Percentiles rank a stretch among this genome's conserved stretches.
These are phyloP conservation scores for Pseudozyma tsukubaensis DNA, from an alignment of 1,284 basidiomycete genomes.

Conservation along the genomic window DNA sequence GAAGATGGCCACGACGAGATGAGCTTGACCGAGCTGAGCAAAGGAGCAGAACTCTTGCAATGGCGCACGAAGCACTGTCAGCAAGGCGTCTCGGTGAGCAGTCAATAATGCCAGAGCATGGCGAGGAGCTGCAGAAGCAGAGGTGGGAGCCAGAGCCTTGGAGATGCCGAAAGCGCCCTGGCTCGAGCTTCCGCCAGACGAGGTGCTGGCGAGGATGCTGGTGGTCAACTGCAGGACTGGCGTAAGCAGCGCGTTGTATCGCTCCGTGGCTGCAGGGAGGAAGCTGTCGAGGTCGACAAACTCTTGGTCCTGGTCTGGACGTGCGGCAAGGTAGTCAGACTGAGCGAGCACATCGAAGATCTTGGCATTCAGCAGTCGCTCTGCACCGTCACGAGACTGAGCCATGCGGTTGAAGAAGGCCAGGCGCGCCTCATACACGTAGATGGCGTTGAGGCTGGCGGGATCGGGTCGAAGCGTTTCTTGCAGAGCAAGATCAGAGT, in stretches of 20 bases:
- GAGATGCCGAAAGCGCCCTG: constrained; percentile 29
- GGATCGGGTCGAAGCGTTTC: constrained; percentile 88
- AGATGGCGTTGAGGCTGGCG: constrained; percentile 89
- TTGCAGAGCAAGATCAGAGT: constrained; percentile 82
- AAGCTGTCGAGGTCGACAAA: constrained; percentile 86
- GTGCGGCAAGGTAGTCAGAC: constrained; percentile 86
- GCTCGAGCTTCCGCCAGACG: constrained; percentile 72
- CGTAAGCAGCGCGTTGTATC: constrained; percentile 88
- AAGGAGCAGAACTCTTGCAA: constrained; percentile 75
- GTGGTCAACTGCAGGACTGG: constrained; percentile 84
- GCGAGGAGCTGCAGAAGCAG: constrained; percentile 33
- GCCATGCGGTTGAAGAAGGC: constrained; percentile 86
- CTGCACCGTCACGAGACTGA: constrained; percentile 83
- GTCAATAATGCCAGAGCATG: constrained; percentile 81
- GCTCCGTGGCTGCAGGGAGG: constrained; percentile 84
- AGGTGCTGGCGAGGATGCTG: constrained; percentile 68
- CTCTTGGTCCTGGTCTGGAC: constrained; percentile 82
- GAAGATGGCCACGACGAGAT: constrained; percentile 78
- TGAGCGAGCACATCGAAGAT: constrained; percentile 82
- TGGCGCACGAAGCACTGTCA: constrained; percentile 81
- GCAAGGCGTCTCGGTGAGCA: constrained; percentile 81
- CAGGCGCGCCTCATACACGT: constrained; percentile 95
- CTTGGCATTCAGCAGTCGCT: constrained; percentile 83
- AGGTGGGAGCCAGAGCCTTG: constrained; percentile 38
- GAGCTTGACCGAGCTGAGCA: constrained; percentile 78